These are phyloP conservation scores for Cantharellus anzutake DNA, from an alignment of 768 basidiomycete genomes.

Conservation along the genomic window DNA sequence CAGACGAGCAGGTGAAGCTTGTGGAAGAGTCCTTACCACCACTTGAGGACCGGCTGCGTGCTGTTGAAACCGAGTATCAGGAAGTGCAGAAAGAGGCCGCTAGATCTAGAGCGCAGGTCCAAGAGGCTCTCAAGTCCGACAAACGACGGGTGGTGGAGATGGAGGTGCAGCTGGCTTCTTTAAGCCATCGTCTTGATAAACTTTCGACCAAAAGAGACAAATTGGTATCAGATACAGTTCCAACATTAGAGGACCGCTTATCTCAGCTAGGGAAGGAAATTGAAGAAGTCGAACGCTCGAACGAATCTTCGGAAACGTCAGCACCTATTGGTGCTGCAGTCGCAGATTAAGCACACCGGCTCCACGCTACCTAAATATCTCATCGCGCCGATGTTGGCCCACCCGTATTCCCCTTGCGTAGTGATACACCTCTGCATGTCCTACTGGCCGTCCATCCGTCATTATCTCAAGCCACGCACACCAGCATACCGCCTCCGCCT, in stretches of 20 bases:
- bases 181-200: conserved; percentile 48
- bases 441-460: no score
- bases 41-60: conserved; percentile 13
- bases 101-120: conserved; percentile 22
- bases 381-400: no score
- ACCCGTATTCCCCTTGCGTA: no score
- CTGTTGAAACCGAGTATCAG: conserved; percentile 20
- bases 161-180: conserved; percentile 35
- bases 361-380: no score
- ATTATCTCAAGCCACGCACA: no score
- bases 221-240: conserved; percentile 35
- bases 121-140: conserved; percentile 29
- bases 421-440: no score
- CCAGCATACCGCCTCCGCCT: no score
- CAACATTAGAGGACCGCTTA: conserved; percentile 51
- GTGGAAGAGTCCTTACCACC: conserved; percentile 2
- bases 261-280: conserved; percentile 40
- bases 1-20: conserved; percentile 22
- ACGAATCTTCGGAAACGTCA: not conserved
- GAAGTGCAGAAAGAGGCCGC: conserved; percentile 16
- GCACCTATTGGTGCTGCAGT: not conserved
- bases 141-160: conserved; percentile 36
- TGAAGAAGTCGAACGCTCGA: conserved; percentile 20
- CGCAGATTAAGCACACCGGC: no score
- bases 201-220: conserved; percentile 45